Percentiles rank a stretch among this genome's conserved stretches.
These are phyloP conservation scores for Pseudocercospora pini-densiflorae DNA, from an alignment of 2,329 filamentous ascomycete species.

Conservation along the genomic window DNA sequence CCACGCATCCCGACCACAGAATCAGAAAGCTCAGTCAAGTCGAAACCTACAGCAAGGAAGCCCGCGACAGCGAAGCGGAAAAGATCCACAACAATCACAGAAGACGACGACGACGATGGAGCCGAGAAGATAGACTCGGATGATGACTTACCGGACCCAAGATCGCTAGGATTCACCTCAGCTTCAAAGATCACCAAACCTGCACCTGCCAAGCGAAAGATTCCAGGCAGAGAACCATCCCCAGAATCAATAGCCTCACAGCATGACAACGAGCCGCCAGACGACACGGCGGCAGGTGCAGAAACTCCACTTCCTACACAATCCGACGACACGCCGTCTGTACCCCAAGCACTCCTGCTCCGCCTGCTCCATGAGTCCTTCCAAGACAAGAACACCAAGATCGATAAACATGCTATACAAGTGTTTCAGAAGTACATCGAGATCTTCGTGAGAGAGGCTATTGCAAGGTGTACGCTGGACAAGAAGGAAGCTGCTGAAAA, in stretches of 20 bases:
- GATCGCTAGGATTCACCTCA: not conserved
- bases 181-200: slow-evolving; percentile 25
- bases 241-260: slow-evolving; percentile 24
- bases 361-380: slow-evolving; percentile 82
- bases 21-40: slow-evolving; percentile 26
- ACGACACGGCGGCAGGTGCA: not conserved
- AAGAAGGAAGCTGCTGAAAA: slow-evolving; percentile 52
- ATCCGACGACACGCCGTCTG: slow-evolving; percentile 45
- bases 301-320: slow-evolving; percentile 24
- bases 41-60: slow-evolving; percentile 19
- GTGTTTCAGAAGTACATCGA: slow-evolving; percentile 86
- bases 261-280: slow-evolving; percentile 14
- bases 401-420: slow-evolving; percentile 76
- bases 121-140: slow-evolving; percentile 6
- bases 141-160: not conserved
- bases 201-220: slow-evolving; percentile 26
- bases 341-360: slow-evolving; percentile 76
- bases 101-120: slow-evolving; percentile 29
- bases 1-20: slow-evolving; percentile 54
- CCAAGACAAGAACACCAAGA: slow-evolving; percentile 68
- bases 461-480: slow-evolving; percentile 77
- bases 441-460: slow-evolving; percentile 85
- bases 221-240: slow-evolving; percentile 19
- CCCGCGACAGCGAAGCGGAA: slow-evolving; percentile 13
- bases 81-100: slow-evolving; percentile 16